These are phyloP conservation scores for Lachancea meyersii DNA, from an alignment of 805 yeast genomes.

Conservation along the genomic window DNA sequence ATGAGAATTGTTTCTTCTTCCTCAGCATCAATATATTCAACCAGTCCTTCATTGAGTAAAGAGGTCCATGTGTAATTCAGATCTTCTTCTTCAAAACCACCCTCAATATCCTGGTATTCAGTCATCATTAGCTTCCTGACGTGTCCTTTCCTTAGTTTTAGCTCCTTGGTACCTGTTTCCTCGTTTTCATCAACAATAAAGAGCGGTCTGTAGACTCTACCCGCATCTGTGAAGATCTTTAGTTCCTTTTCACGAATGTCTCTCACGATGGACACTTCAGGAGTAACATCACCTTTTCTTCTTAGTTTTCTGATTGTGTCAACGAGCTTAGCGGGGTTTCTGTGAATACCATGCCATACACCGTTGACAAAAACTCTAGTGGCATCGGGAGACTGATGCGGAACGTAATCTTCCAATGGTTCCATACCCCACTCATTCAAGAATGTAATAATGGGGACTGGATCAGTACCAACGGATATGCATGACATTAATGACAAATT, in stretches of 20 bases:
- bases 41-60: slow-evolving; percentile 75
- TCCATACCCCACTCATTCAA: slow-evolving; percentile 99
- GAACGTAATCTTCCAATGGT: slow-evolving; percentile 91
- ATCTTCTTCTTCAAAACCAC: slow-evolving; percentile 47
- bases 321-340: slow-evolving; percentile 89
- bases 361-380: slow-evolving; percentile 96
- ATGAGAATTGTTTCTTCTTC: slow-evolving; percentile 98
- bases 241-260: slow-evolving; percentile 96
- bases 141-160: slow-evolving; percentile 80
- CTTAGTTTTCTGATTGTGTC: slow-evolving; percentile 86
- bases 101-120: slow-evolving; percentile 52
- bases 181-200: slow-evolving; percentile 87
- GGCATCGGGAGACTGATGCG: slow-evolving; percentile 83
- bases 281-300: slow-evolving; percentile 90
- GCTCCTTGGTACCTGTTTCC: slow-evolving; percentile 56
- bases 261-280: slow-evolving; percentile 94
- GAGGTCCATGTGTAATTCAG: slow-evolving; percentile 75
- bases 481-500: slow-evolving; percentile 94
- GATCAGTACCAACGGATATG: slow-evolving; percentile 96
- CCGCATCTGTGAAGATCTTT: slow-evolving; percentile 96
- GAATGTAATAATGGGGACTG: slow-evolving; percentile 87
- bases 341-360: slow-evolving; percentile 98
- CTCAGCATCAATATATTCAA: slow-evolving; percentile 96
- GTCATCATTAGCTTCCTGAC: slow-evolving; percentile 60
- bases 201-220: slow-evolving; percentile 94